Evolutionary conservation across 495 filamentous ascomycete genomes (phyloP).

Genomic region (Filosporella fistucella): DNA sequence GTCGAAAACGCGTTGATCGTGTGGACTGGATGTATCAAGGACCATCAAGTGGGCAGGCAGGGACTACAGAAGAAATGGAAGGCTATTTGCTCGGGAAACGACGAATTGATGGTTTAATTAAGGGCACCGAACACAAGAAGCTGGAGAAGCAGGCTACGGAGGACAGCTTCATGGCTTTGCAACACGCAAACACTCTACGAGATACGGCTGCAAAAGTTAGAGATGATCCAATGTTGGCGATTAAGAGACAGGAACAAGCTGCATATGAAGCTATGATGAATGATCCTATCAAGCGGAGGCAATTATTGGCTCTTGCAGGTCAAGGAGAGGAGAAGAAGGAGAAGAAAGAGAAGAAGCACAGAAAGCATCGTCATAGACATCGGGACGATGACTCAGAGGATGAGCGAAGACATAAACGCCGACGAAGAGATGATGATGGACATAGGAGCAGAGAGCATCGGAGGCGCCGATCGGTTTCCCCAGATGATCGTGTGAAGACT

Average conservation of each 20-base stretch:
- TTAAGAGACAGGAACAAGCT: constrained; percentile 88
- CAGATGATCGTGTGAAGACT: no score
- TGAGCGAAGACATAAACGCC: constrained; percentile 16
- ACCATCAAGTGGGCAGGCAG: constrained; percentile 70
- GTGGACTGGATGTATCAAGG: constrained; percentile 99
- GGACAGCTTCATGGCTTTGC: constrained; percentile 55
- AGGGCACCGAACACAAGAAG: constrained; percentile 74
- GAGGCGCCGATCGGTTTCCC: constrained; percentile 21
- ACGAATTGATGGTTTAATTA: constrained; percentile 83
- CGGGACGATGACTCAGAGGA: constrained; percentile 32
- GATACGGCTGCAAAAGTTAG: constrained; percentile 81
- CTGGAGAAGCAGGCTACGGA: constrained; percentile 75
- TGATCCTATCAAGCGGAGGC: constrained; percentile 66
- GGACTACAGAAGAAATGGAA: constrained; percentile 89
- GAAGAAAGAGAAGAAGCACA: constrained; percentile 45
- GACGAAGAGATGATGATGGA: constrained; percentile 23
- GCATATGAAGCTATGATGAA: constrained; percentile 88
- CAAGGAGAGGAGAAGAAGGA: constrained; percentile 34
- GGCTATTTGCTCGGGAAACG: constrained; percentile 90
- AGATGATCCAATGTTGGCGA: constrained; percentile 84
- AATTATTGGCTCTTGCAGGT: constrained; percentile 60
- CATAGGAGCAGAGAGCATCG: constrained; percentile 17
- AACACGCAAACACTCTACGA: constrained; percentile 57
- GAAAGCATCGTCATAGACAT: constrained; percentile 46
- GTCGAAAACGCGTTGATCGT: constrained; percentile 63